A percentile compares a stretch with the other conserved stretches of the same genome.
Conservation (phyloP, 345 rosid genomes). For the Salix dunnii region DNA sequence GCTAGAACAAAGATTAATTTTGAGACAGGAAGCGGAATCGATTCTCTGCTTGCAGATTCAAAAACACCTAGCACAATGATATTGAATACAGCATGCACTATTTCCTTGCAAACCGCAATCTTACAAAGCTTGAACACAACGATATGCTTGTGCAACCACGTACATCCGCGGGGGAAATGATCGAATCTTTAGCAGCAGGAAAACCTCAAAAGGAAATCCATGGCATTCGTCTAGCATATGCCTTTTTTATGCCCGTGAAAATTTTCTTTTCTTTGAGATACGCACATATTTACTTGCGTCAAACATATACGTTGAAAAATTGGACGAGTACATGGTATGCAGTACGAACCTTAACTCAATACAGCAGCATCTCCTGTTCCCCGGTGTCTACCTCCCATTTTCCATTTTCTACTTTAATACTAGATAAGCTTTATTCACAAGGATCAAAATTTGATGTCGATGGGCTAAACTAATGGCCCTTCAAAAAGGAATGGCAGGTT, state of each 20-base stretch:
- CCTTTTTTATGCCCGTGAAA: neutral
- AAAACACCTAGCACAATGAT: neutral
- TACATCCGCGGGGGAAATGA: neutral
- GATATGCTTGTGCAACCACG: neutral
- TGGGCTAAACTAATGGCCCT: too few relatives aligned
- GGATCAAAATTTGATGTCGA: too few relatives aligned
- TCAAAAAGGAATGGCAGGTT: too few relatives aligned
- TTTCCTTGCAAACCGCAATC: neutral
- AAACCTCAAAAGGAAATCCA: neutral
- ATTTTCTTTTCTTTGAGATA: neutral
- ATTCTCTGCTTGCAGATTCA: slow-evolving; percentile 18
- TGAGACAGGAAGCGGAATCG: slow-evolving; percentile 10
- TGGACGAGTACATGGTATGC: neutral
- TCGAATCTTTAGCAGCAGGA: neutral
- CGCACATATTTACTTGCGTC: neutral
- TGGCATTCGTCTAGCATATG: neutral
- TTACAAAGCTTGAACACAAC: neutral
- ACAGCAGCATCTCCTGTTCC: too few relatives aligned
- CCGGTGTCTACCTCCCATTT: too few relatives aligned
- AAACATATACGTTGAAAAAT: neutral
- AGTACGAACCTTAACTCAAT: too few relatives aligned
- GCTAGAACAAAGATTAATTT: slow-evolving; percentile 4
- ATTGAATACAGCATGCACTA: neutral
- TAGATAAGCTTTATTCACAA: too few relatives aligned
- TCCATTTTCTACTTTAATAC: too few relatives aligned